Evolutionary conservation across 345 rosid species (phyloP).

Genomic region (Geranium rotundifolium): DNA sequence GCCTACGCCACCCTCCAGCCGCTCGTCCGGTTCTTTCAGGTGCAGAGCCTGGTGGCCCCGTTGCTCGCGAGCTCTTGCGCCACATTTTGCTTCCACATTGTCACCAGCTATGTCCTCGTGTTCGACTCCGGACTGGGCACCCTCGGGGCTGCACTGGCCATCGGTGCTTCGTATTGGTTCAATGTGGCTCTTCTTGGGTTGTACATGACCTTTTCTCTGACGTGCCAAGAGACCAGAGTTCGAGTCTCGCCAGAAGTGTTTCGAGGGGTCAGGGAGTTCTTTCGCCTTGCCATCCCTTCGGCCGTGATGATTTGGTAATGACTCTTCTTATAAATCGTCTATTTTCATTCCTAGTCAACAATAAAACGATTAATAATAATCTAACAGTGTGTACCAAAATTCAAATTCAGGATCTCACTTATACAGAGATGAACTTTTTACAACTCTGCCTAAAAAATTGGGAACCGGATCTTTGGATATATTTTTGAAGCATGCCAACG

Average conservation of each 20-base stretch:
- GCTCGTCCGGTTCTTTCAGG: constrained; percentile 25
- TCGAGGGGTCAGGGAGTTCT: constrained; percentile 23
- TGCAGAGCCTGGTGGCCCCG: constrained; percentile 31
- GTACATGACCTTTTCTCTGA: constrained; percentile 24
- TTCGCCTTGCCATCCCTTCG: constrained; percentile 37
- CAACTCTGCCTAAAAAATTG: no score
- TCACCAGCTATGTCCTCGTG: constrained; percentile 31
- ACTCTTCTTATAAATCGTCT: no score
- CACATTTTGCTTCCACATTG: constrained; percentile 21
- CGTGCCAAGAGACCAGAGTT: constrained; percentile 26
- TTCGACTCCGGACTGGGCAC: constrained; percentile 21
- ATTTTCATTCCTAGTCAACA: no score
- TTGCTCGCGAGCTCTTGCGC: constrained; percentile 27
- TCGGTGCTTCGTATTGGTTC: constrained; percentile 27
- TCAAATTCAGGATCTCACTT: no score
- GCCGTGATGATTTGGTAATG: constrained; percentile 37
- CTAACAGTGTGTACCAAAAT: no score
- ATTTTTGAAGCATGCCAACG: no score
- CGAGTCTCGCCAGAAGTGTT: constrained; percentile 18
- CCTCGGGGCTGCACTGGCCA: constrained; percentile 31
- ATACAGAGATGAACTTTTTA: no score
- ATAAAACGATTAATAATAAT: no score
- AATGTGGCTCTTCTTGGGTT: constrained; percentile 24
- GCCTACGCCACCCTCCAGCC: constrained; percentile 35
- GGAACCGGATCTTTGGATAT: no score